These are phyloP conservation scores for Aquilaria malaccensis DNA, from an alignment of 345 rosid genomes.

Conservation along the genomic window DNA sequence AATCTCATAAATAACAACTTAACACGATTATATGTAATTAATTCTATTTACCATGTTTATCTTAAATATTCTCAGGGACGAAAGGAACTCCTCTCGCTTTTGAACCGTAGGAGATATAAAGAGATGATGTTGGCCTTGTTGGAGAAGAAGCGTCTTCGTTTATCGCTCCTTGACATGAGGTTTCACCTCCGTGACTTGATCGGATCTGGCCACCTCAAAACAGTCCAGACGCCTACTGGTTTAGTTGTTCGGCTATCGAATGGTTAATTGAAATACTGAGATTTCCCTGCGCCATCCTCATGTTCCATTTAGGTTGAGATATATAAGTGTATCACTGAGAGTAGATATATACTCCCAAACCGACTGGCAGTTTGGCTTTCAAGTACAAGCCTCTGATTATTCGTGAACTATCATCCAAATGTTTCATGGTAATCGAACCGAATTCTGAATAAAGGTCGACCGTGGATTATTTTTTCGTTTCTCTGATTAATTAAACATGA, in stretches of 20 bases:
- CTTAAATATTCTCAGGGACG: constrained; percentile 54
- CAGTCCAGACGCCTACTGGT: constrained; percentile 46
- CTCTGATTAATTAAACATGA: not conserved
- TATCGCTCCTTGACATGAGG: constrained; percentile 81
- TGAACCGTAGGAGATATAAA: constrained; percentile 71
- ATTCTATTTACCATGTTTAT: not conserved
- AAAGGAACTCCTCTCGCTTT: constrained; percentile 77
- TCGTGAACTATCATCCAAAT: too few relatives aligned
- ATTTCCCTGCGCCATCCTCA: too few relatives aligned
- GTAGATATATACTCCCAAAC: too few relatives aligned
- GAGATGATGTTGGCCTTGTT: constrained; percentile 85
- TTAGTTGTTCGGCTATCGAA: constrained; percentile 55
- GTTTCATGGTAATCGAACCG: too few relatives aligned
- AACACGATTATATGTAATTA: not conserved
- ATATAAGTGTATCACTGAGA: too few relatives aligned
- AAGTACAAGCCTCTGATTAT: too few relatives aligned
- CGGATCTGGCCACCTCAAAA: constrained; percentile 85
- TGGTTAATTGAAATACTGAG: constrained; percentile 24
- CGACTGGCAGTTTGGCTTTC: too few relatives aligned
- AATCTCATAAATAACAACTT: too few relatives aligned
- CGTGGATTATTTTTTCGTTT: not conserved
- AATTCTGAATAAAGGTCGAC: too few relatives aligned
- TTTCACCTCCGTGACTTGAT: constrained; percentile 92
- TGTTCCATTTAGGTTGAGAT: too few relatives aligned
- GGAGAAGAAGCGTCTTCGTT: constrained; percentile 79